These are phyloP conservation scores for Cystofilobasidium ferigula DNA, from an alignment of 768 basidiomycete species.

Conservation along the genomic window DNA sequence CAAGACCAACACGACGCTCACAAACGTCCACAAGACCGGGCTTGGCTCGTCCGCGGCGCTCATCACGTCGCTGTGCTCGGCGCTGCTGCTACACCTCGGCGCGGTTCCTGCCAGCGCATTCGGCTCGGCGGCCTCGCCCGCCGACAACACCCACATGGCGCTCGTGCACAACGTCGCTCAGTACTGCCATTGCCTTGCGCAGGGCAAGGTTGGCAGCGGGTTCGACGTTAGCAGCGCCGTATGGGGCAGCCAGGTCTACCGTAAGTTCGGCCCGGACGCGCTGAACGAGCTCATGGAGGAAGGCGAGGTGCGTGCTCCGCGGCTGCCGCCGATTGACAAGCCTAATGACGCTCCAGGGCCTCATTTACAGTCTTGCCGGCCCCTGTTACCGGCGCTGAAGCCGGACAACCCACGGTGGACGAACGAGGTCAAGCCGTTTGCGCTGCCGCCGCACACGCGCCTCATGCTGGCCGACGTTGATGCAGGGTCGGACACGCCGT, in stretches of 20 bases:
- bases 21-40: constrained; percentile 93
- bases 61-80: constrained; percentile 85
- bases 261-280: constrained; percentile 63
- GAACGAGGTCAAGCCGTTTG: constrained; percentile 55
- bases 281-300: constrained; percentile 57
- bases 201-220: constrained; percentile 95
- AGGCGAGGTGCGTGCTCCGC: constrained; percentile 29
- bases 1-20: constrained; percentile 55
- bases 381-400: constrained; percentile 14
- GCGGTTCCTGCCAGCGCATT: constrained; percentile 44
- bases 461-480: constrained; percentile 91
- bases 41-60: constrained; percentile 93
- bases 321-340: too few species aligned
- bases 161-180: constrained; percentile 88
- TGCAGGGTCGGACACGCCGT: constrained; percentile 90
- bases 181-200: constrained; percentile 87
- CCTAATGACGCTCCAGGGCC: not conserved
- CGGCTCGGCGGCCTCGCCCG: not conserved
- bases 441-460: constrained; percentile 69
- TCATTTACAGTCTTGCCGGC: not conserved
- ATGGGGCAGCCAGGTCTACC: constrained; percentile 88
- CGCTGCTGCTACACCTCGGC: constrained; percentile 63
- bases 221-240: constrained; percentile 92
- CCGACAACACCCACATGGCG: constrained; percentile 26
- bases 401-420: constrained; percentile 66